Evolutionary conservation across 305 asterid genomes (phyloP), one percentile per base, ranked within the genome.

Genomic region (Salvia sclarea): DNA sequence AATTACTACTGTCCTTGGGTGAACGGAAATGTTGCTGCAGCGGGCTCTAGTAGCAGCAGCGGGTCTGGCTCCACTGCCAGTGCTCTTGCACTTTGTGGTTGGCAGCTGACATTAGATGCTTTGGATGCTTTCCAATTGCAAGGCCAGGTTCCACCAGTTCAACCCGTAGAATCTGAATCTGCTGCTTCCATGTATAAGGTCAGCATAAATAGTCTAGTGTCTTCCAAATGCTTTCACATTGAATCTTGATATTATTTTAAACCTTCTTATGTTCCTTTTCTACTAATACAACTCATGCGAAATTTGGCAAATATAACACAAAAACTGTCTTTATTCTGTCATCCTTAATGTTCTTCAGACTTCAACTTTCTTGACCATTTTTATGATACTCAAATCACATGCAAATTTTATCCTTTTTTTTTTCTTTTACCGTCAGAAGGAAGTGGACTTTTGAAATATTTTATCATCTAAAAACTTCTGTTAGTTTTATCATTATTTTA

Each of bases 1-100:
- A 95, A 95, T 75, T 80, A 73, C 77, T 92, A 85, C 82, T 95
- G 99, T 75, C 98, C 99, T 69, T 95, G 99, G 99, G 98, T 95
- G 71, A 92, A 95, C 66, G 99, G 99, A 70, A 92, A 95, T 83
- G 99, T 95, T 73, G 99, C 99, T 40, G 98, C 99, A 75, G 99
- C 99, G 3, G 99, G 98, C 79, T 77, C 87, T 76, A 81, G 86
- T 72, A 89, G 84, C 82, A 85, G 91, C 64, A 78, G 88, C 40
- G 87, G 61, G 16, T 61, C 67, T n/a, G 69, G 95, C 72, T 92
- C 98, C 61, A 76, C 91, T 74, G 87, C 96, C 48, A 85, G 83
- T 72, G 83, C 92, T 75, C 64, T 88, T 61, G 98, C 95, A 9
- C 87, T 89, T 62, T 86, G 95, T 68, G 99, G 99, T 53, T 95